Conservation (phyloP, 225 moss, liverwort and hornwort species). For the Polytrichum commune region DNA sequence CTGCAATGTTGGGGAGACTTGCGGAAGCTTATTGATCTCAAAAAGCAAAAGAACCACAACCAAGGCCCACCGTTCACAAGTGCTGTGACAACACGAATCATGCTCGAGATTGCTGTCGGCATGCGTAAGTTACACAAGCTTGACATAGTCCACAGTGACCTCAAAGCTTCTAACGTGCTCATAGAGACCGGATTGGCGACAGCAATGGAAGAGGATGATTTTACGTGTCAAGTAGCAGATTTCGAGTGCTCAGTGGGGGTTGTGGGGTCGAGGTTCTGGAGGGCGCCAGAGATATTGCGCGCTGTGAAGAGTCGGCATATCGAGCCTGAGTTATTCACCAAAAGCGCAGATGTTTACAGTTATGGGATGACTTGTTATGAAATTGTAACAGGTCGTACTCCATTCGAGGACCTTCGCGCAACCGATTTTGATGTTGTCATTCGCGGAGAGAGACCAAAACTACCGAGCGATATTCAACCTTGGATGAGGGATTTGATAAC, state of each 20-base stretch:
- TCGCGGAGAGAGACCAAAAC: not conserved
- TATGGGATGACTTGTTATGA: slow-evolving; percentile 8
- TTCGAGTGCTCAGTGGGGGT: not conserved
- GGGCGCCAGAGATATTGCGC: not conserved
- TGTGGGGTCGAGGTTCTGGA: not conserved
- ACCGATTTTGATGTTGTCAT: not conserved
- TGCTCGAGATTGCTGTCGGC: not conserved
- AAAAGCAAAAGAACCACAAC: not conserved
- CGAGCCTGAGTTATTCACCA: not conserved
- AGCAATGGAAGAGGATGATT: not conserved
- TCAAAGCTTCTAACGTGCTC: slow-evolving; percentile 9
- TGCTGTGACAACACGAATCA: not conserved
- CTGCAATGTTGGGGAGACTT: not conserved
- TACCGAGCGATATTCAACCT: not conserved
- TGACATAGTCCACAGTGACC: not conserved
- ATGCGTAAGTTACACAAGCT: not conserved
- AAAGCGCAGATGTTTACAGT: slow-evolving; percentile 5
- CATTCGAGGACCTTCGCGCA: not conserved
- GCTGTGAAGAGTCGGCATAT: not conserved
- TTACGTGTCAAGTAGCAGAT: not conserved
- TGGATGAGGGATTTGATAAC: not conserved
- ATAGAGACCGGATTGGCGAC: not conserved
- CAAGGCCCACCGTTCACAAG: not conserved
- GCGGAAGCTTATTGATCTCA: not conserved
- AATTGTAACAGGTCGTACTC: not conserved